Base-by-base conservation (phyloP, 73 alveolate species). In the Uronychia setigera region DNA sequence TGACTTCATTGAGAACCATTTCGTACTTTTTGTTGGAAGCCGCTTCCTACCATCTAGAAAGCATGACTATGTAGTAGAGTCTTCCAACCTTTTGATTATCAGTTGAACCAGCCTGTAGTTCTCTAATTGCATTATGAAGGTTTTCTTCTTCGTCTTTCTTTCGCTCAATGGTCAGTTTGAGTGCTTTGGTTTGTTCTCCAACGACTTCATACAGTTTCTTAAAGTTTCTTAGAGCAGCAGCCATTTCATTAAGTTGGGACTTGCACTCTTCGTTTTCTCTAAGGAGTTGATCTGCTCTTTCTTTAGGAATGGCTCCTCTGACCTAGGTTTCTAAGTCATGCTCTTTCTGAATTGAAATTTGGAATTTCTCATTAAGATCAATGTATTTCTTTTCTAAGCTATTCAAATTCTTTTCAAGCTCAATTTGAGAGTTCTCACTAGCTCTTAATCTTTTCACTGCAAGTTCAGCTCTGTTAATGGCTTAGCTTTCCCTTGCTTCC, bases 41-140 rank as follows among this genome's bases (percentile, higher is more conserved):
- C 0, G 98, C 99, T 87, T 97, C 99, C 84, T 96, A 92, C 99
- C 99, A 97, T 60, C 99, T 87, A 31, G 98, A 88, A 33, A 97
- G 91, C 96, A 95, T 92, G 57, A 95, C 92, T 0, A 96, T 87
- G 87, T 97, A 93, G 85, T 97, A 97, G 74, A 95, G 95, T 88
- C 93, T 95, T 26, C 99, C 99, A 13, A 94, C 86, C 74, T 91
- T 80, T 87, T 92, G 87, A 58, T 96, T 91, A 67, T 97, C 98
- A 57, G 80, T 88, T 33, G 94, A 87, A 77, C 87, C 89, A 25
- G 97, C 88, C 81, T 94, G 97, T 46, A 97, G 88, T 81, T 97
- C 99, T 82, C 96, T 87, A 60, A 95, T 58, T 0, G 98, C 98
- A 79, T 85, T 92, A 75, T 90, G 92, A 67, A 94, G 87, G 91